phyloP scores from a whole-genome alignment of 306 rosid species.

The Fragaria iinumae region DNA sequence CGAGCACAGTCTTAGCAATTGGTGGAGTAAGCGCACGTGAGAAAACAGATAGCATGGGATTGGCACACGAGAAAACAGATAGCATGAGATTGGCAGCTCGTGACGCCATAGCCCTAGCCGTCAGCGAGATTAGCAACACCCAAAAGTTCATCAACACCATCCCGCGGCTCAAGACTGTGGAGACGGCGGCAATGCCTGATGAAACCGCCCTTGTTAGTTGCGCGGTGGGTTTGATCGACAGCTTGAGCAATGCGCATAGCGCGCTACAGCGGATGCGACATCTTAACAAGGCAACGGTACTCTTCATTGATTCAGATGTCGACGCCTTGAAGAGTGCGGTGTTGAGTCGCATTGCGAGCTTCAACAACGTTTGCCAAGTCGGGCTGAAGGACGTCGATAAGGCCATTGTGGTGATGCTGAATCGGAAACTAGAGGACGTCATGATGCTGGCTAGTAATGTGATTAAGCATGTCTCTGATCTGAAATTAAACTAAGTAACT shows the following conservation, averaged over 20 bases:
- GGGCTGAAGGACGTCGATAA: constrained; percentile 25
- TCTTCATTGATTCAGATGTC: not conserved
- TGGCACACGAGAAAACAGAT: not conserved
- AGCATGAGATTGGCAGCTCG: constrained; percentile 10
- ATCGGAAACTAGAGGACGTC: constrained; percentile 26
- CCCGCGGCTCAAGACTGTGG: constrained; percentile 8
- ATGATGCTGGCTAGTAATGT: constrained; percentile 8
- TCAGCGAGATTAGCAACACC: constrained; percentile 12
- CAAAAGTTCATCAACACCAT: constrained; percentile 5
- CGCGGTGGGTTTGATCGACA: constrained; percentile 12
- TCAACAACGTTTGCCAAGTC: not conserved
- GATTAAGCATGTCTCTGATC: not conserved
- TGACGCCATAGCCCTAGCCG: constrained; percentile 17
- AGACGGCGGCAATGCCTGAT: not conserved
- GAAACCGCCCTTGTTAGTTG: constrained; percentile 6
- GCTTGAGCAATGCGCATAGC: not conserved
- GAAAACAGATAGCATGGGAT: not conserved
- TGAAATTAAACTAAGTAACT: not conserved
- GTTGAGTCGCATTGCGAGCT: constrained; percentile 15
- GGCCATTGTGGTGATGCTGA: constrained; percentile 22
- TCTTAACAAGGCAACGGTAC: not conserved
- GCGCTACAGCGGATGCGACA: constrained; percentile 9
- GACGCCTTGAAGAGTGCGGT: not conserved
- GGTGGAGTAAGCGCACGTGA: not conserved
- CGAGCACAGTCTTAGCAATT: constrained; percentile 7